Conservation (phyloP, 495 filamentous ascomycete genomes). For the Gamarada debralockiae region DNA sequence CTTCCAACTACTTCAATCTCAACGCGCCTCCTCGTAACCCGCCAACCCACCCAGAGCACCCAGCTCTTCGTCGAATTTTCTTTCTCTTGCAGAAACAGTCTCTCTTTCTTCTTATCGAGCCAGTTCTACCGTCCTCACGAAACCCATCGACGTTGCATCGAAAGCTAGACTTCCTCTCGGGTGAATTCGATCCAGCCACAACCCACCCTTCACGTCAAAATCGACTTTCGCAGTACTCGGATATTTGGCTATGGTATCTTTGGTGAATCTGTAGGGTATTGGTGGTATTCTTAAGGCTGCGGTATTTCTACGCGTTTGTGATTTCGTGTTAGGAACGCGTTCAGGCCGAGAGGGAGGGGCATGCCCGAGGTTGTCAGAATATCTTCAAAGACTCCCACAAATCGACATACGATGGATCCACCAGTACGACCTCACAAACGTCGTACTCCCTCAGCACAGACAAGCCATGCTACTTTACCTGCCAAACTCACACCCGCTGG, state of each 20-base stretch:
- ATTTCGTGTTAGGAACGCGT: conserved; percentile 24
- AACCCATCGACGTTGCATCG: neutral
- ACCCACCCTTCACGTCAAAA: conserved; percentile 4
- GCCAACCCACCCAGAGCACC: too few species aligned
- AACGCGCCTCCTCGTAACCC: neutral
- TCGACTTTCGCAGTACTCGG: neutral
- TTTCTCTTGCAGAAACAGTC: neutral
- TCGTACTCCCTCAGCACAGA: conserved; percentile 7
- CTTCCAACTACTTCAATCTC: too few species aligned
- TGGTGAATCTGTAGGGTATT: conserved; percentile 9
- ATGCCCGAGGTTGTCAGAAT: neutral
- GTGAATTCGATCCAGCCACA: neutral
- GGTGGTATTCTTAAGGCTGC: conserved; percentile 17
- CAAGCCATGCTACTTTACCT: neutral
- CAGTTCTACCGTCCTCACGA: too few species aligned
- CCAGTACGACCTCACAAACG: conserved; percentile 12
- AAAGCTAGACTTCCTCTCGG: neutral
- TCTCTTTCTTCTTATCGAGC: neutral
- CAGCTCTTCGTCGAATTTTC: neutral
- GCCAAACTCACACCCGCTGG: conserved; percentile 10
- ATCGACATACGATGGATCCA: conserved; percentile 18
- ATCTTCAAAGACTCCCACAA: neutral
- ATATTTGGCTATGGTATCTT: conserved; percentile 19
- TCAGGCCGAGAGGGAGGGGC: conserved; percentile 9
- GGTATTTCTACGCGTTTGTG: conserved; percentile 16